These are phyloP conservation scores for Jimgerdemannia lactiflua DNA, from an alignment of 192 early-diverging fungal genomes.

Conservation along the genomic window DNA sequence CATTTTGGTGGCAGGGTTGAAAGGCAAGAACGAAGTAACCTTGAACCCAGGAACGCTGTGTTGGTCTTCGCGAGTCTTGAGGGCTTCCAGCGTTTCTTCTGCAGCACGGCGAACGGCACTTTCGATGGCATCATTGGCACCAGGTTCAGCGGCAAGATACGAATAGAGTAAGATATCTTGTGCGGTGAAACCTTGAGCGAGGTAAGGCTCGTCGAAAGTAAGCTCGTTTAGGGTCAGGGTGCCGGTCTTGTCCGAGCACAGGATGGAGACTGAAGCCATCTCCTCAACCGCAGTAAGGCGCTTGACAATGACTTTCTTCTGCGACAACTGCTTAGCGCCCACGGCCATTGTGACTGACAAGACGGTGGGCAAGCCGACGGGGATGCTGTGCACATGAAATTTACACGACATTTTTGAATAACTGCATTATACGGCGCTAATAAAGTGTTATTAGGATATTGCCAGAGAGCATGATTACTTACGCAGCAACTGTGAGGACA, in stretches of 20 bases:
- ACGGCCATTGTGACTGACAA: constrained; percentile 88
- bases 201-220: constrained; percentile 69
- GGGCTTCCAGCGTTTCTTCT: constrained; percentile 63
- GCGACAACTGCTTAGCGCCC: constrained; percentile 68
- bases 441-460: no score
- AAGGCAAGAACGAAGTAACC: constrained; percentile 86
- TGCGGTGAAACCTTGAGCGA: constrained; percentile 34
- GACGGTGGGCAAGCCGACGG: constrained; percentile 77
- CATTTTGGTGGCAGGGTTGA: constrained; percentile 92
- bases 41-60: constrained; percentile 84
- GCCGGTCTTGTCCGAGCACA: constrained; percentile 71
- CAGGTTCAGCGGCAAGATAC: constrained; percentile 67
- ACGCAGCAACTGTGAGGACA: constrained; percentile 70
- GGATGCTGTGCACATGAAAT: constrained; percentile 36
- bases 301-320: constrained; percentile 75
- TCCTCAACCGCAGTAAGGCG: constrained; percentile 80
- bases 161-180: constrained; percentile 63
- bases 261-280: constrained; percentile 67
- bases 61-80: constrained; percentile 45
- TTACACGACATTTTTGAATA: neutral
- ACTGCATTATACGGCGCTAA: no score
- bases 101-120: constrained; percentile 66
- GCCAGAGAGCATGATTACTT: constrained; percentile 7
- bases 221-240: constrained; percentile 78
- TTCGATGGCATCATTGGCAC: constrained; percentile 76